phyloP scores from a whole-genome alignment of 225 moss, liverwort and hornwort species.

The Thuidium tamariscinum region DNA sequence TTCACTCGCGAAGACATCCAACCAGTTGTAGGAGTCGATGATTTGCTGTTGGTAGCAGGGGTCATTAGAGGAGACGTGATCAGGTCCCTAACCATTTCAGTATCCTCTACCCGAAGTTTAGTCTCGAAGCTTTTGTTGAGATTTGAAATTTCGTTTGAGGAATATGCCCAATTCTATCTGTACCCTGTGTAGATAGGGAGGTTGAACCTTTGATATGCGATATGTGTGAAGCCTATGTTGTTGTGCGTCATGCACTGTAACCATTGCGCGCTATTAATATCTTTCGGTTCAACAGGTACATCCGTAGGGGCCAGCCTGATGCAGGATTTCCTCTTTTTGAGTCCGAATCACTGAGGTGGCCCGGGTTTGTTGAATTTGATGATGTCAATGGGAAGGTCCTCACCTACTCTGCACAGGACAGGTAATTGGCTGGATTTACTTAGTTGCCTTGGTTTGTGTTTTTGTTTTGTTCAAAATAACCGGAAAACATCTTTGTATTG shows the following conservation, averaged over 20 bases:
- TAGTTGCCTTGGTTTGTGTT: background rate
- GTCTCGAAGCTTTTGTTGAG: no score
- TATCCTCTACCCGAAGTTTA: no score
- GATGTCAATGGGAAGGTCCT: conserved; percentile 97
- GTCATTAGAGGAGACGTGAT: background rate
- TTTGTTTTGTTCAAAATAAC: background rate
- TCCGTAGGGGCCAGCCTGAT: conserved; percentile 78
- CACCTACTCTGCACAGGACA: conserved; percentile 83
- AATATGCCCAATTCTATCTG: background rate
- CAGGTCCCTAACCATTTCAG: background rate
- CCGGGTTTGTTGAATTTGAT: conserved; percentile 95
- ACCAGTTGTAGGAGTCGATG: background rate
- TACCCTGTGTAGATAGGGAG: background rate
- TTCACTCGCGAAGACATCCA: background rate
- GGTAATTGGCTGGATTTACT: conserved; percentile 3
- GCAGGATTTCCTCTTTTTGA: conserved; percentile 85
- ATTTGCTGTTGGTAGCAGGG: background rate
- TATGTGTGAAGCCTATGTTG: background rate
- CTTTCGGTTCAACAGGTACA: conserved; percentile 35
- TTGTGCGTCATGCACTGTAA: background rate
- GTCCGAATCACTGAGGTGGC: conserved; percentile 87
- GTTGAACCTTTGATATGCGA: background rate
- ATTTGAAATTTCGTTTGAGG: background rate
- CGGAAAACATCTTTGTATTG: background rate
- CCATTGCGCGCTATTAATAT: background rate